Evolutionary conservation across 139 green algal species (phyloP), one percentile per base, ranked within the genome.

Genomic region (Prasinococcaceae sp.): DNA sequence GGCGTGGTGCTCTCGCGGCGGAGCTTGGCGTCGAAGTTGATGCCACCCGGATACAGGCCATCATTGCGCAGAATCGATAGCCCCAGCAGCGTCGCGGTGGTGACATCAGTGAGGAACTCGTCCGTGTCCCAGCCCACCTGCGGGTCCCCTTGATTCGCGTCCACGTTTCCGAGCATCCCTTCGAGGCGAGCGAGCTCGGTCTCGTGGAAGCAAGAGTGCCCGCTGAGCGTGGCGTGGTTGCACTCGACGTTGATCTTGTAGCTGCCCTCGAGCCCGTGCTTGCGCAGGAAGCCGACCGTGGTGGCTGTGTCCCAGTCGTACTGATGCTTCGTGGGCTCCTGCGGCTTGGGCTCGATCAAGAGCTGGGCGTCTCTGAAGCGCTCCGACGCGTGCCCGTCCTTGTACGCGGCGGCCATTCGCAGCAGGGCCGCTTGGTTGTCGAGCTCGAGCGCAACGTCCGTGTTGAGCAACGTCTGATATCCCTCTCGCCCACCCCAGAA

Each of bases 181-280:
- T 66, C 49, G n/a, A 63, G 54, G 25, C 63, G 62, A n/a, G 78
- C 63, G 16, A 56, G 61, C 50, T 73, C 50, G 25, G 77, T 56
- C 48, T 68, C 59, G 51, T 67, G 60, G n/a, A 49, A 24, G 28
- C 60, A 68, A 33, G 37, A 58, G 60, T 68, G 60, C 2, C 73
- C 77, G 26, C 74, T 38, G 44, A 87, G 70, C 6, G 78, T 85
- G 12, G 79, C 79, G 65, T 87, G 79, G 63, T 87, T 87, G 78
- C 79, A 87, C 66, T 87, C 79, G 2, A 87, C 58, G 49, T 84
- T 86, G n/a, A 87, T 45, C 49, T 77, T 82, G 65, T 82, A 86
- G 3, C 78, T 60, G 22, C 65, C 29, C 27, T 69, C 27, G 19
- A 87, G 63, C 19, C 69, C 68, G 55, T 82, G 55, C 6, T 46